A percentile compares a stretch with the other conserved stretches of the same genome.
Evolutionary conservation across 148 eudicot genomes (phyloP).

Genomic region (Simmondsia chinensis): DNA sequence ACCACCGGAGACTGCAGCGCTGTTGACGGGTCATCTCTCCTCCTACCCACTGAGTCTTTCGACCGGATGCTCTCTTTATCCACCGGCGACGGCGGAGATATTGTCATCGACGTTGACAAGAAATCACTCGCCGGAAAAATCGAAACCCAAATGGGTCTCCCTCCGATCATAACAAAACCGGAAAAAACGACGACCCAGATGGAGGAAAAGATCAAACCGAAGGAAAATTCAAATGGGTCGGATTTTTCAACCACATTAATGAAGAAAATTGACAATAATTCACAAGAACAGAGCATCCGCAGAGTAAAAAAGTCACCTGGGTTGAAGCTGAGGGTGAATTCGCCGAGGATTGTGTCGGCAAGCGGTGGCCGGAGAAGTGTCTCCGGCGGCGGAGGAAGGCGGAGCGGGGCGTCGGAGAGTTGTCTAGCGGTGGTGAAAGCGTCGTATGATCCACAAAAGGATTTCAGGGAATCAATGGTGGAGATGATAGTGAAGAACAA

Average conservation of each 20-base stretch:
- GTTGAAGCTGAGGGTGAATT: constrained; percentile 42
- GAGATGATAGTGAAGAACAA: constrained; percentile 83
- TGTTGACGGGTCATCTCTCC: no score
- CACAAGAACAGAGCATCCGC: not conserved
- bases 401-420: constrained; percentile 47
- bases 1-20: constrained; percentile 9
- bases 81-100: constrained; percentile 10
- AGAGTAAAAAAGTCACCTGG: constrained; percentile 19
- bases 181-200: constrained; percentile 1
- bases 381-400: constrained; percentile 1
- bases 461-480: constrained; percentile 87
- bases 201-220: no score
- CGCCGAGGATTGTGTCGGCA: constrained; percentile 45
- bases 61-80: constrained; percentile 10
- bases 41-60: not conserved
- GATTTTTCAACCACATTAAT: not conserved
- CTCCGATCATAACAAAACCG: constrained; percentile 38
- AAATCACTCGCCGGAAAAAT: not conserved
- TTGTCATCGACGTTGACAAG: constrained; percentile 13
- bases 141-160: constrained; percentile 14
- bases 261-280: not conserved
- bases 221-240: not conserved
- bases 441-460: constrained; percentile 57
- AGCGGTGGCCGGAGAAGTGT: constrained; percentile 27
- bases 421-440: constrained; percentile 81